Evolutionary conservation across 1,139 yeast genomes (phyloP).

Genomic region (Taphrina communis): DNA sequence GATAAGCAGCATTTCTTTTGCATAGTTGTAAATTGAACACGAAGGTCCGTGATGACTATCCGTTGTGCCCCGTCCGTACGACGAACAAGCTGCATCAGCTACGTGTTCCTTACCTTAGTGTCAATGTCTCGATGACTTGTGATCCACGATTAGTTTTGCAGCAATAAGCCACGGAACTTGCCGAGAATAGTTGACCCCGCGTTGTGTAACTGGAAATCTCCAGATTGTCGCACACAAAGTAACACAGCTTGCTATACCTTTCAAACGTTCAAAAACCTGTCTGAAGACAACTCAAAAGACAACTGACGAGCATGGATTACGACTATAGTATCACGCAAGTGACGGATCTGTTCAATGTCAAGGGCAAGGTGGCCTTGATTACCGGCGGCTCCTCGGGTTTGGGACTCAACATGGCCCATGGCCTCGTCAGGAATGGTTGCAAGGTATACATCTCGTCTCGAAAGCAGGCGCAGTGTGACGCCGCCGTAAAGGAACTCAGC

Average conservation of each 20-base stretch:
- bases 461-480: slow-evolving; percentile 67
- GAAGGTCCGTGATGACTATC: no score
- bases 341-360: slow-evolving; percentile 53
- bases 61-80: no score
- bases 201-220: neutral
- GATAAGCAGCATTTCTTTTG: no score
- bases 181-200: slow-evolving; percentile 14
- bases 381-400: slow-evolving; percentile 66
- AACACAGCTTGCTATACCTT: no score
- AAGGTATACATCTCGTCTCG: slow-evolving; percentile 69
- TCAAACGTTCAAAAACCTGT: no score
- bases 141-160: no score
- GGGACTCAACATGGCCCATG: slow-evolving; percentile 38
- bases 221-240: no score
- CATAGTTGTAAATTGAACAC: no score
- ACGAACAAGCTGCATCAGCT: no score
- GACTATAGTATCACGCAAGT: slow-evolving; percentile 43
- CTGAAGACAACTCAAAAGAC: no score
- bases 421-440: slow-evolving; percentile 38
- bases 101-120: no score
- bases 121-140: no score
- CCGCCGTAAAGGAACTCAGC: slow-evolving; percentile 62
- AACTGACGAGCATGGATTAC: slow-evolving; percentile 3
- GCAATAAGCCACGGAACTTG: neutral
- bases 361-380: slow-evolving; percentile 71